Evolutionary conservation across 2,329 filamentous ascomycete species (phyloP).

Genomic region (Claviceps fusiformis): DNA sequence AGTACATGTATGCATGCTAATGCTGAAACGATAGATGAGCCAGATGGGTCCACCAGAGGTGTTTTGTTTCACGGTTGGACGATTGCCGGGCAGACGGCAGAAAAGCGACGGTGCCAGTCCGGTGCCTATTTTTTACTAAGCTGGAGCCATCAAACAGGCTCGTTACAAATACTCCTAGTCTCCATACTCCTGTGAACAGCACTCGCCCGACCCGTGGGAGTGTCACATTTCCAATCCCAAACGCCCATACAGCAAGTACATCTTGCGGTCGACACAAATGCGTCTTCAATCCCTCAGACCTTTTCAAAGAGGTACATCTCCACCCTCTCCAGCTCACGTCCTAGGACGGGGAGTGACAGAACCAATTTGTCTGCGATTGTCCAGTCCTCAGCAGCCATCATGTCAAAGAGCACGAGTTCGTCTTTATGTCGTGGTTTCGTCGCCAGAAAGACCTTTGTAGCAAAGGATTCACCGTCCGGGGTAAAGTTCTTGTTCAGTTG

Average conservation of each 20-base stretch:
- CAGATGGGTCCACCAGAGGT: background rate
- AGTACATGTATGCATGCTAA: background rate
- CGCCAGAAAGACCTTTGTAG: conserved; percentile 36
- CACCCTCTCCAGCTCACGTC: conserved; percentile 29
- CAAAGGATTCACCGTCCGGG: conserved; percentile 8
- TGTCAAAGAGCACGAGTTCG: conserved; percentile 33
- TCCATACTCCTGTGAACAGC: background rate
- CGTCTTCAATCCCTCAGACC: background rate
- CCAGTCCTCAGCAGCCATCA: conserved; percentile 35
- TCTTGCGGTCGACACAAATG: background rate
- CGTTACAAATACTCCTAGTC: background rate
- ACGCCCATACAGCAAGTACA: too few relatives aligned
- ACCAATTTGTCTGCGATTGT: conserved; percentile 24
- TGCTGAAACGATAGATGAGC: background rate
- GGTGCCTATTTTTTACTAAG: too few relatives aligned
- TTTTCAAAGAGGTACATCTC: conserved; percentile 40
- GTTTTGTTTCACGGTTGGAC: background rate
- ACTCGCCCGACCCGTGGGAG: background rate
- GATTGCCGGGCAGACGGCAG: too few relatives aligned
- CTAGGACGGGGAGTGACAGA: conserved; percentile 32
- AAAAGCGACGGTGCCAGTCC: too few relatives aligned
- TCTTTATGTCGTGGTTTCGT: conserved; percentile 44
- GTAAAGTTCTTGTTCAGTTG: conserved; percentile 16
- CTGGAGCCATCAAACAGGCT: background rate
- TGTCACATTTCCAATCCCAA: background rate